Evolutionary conservation across 164 flowering plant genomes (phyloP).

Genomic region (Kalanchoe fedtschenkoi): DNA sequence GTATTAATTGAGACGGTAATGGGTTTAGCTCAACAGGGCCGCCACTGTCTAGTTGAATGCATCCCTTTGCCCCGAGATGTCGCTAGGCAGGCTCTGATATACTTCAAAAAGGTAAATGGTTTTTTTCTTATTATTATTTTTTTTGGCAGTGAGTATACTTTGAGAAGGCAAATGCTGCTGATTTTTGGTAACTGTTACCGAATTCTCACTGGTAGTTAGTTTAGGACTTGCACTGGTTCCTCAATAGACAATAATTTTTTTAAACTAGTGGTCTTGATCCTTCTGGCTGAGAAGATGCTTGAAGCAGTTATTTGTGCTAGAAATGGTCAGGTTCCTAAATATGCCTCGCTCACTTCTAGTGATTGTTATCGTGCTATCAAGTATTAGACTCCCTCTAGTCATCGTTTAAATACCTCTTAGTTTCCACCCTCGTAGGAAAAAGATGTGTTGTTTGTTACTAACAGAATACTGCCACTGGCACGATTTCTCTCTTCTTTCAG

Average conservation of each 20-base stretch:
- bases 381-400: too few relatives aligned
- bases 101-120: slow-evolving; percentile 67
- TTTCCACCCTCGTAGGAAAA: background rate
- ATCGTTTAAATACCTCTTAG: background rate
- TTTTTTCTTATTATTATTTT: background rate
- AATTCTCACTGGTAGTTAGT: too few relatives aligned
- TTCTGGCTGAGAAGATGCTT: too few relatives aligned
- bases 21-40: slow-evolving; percentile 68
- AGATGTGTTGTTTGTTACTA: background rate
- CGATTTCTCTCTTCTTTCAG: slow-evolving; percentile 21
- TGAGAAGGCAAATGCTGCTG: background rate
- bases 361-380: too few relatives aligned
- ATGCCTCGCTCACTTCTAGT: too few relatives aligned
- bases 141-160: background rate
- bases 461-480: background rate
- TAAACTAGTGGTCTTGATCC: too few relatives aligned
- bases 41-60: slow-evolving; percentile 90
- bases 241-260: too few relatives aligned
- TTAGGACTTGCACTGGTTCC: too few relatives aligned
- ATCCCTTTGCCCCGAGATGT: slow-evolving; percentile 67
- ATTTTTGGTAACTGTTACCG: background rate
- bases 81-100: slow-evolving; percentile 71
- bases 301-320: too few relatives aligned
- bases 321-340: too few relatives aligned
- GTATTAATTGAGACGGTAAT: slow-evolving; percentile 89